Conservation (phyloP, 192 early-diverging fungal species). For the Coemansia sp. region DNA sequence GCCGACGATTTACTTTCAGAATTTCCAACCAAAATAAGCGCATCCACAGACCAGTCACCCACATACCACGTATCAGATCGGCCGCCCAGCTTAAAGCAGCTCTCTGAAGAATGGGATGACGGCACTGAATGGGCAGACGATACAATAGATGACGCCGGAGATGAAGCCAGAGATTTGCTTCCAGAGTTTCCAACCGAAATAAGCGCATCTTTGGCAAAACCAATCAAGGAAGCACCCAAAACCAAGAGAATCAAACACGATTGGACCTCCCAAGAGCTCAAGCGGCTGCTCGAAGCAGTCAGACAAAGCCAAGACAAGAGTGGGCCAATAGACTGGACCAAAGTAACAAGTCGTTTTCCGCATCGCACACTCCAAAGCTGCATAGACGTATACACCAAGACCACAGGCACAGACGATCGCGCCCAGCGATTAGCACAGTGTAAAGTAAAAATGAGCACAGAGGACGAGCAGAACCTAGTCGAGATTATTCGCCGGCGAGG, state of each 20-base stretch:
- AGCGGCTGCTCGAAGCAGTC: not conserved
- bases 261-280: too few species aligned
- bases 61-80: too few species aligned
- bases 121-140: not conserved
- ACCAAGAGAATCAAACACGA: too few species aligned
- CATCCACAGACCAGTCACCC: not conserved
- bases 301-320: not conserved
- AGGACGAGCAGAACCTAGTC: not conserved
- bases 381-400: not conserved
- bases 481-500: slow-evolving; percentile 20
- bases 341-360: slow-evolving; percentile 9
- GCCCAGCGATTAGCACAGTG: not conserved
- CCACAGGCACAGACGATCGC: not conserved
- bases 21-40: not conserved
- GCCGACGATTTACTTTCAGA: not conserved
- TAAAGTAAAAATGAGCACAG: not conserved
- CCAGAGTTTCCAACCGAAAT: not conserved
- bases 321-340: not conserved
- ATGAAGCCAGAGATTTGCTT: not conserved
- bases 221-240: not conserved
- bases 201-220: not conserved
- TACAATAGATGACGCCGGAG: not conserved
- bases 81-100: too few species aligned
- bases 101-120: too few species aligned
- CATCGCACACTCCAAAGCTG: slow-evolving; percentile 10